Conservation (phyloP, 805 yeast species). For the Tetrapisispora arboricola region DNA sequence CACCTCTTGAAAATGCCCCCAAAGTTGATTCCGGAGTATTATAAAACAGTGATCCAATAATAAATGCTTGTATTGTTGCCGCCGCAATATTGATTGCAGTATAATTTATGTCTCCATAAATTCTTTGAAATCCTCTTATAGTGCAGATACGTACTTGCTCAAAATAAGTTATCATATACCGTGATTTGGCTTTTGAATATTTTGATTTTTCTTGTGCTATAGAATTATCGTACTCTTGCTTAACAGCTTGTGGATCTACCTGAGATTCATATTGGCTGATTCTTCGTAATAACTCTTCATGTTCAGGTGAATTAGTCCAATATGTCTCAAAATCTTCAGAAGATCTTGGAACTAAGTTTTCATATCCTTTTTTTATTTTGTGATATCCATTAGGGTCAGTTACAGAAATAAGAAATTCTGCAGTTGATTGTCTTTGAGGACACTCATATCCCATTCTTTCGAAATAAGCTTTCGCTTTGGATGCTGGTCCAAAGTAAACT, state of each 20-base stretch:
- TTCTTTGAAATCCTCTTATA: slow-evolving; percentile 44
- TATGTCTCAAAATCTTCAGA: slow-evolving; percentile 46
- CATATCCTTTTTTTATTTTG: slow-evolving; percentile 34
- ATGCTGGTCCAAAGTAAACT: slow-evolving; percentile 45
- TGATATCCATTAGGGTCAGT: slow-evolving; percentile 46
- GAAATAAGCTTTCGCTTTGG: slow-evolving; percentile 41
- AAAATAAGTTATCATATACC: slow-evolving; percentile 22
- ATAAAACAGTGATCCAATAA: slow-evolving; percentile 55
- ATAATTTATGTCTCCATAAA: slow-evolving; percentile 50
- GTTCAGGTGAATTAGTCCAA: slow-evolving; percentile 36
- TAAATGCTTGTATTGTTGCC: slow-evolving; percentile 42
- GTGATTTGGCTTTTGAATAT: slow-evolving; percentile 14
- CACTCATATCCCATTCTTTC: slow-evolving; percentile 46
- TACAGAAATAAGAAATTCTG: slow-evolving; percentile 50
- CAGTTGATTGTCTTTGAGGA: slow-evolving; percentile 50
- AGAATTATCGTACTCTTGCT: slow-evolving; percentile 24
- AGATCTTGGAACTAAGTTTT: slow-evolving; percentile 41
- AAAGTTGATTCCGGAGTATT: slow-evolving; percentile 39
- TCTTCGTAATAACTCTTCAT: slow-evolving; percentile 29
- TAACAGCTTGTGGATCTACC: slow-evolving; percentile 27
- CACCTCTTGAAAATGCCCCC: slow-evolving; percentile 59
- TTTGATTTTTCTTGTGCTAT: slow-evolving; percentile 24
- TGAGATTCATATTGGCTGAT: slow-evolving; percentile 32
- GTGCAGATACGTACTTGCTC: slow-evolving; percentile 44
- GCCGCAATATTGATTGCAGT: slow-evolving; percentile 23